phyloP scores from a whole-genome alignment of 1,139 yeast species.

The Pneumocystis oryctolagi region DNA sequence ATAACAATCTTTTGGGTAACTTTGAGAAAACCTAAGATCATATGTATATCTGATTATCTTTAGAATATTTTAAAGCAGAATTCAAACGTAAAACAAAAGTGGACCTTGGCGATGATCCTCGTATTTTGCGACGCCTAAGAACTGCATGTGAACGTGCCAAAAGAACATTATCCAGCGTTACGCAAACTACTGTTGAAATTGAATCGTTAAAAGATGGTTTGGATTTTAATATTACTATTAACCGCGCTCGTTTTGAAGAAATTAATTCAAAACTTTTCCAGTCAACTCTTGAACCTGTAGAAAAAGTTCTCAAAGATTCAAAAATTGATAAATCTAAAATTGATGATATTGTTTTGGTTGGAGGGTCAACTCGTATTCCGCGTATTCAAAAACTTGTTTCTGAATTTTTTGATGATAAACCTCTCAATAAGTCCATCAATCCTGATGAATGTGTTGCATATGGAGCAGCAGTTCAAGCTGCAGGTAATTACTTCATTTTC shows the following conservation, averaged over 20 bases:
- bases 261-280: constrained; percentile 72
- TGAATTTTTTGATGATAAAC: constrained; percentile 81
- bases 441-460: constrained; percentile 97
- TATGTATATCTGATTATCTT: background rate
- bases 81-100: constrained; percentile 75
- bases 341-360: constrained; percentile 75
- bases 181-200: constrained; percentile 75
- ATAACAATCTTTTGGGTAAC: constrained; percentile 47
- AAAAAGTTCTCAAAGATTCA: constrained; percentile 72
- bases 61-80: constrained; percentile 58
- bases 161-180: constrained; percentile 75
- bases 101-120: constrained; percentile 59
- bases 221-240: constrained; percentile 66
- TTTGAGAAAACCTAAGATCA: background rate
- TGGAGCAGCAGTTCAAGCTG: constrained; percentile 99
- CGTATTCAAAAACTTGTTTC: constrained; percentile 76
- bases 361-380: constrained; percentile 93
- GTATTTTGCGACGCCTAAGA: constrained; percentile 77
- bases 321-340: constrained; percentile 63
- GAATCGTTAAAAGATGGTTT: constrained; percentile 70
- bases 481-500: constrained; percentile 22
- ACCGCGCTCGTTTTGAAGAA: constrained; percentile 89
- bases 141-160: constrained; percentile 88
- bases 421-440: constrained; percentile 75
- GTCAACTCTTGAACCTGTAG: constrained; percentile 74